Conservation (phyloP, 805 yeast genomes). For the Debaryomyces maramus region DNA sequence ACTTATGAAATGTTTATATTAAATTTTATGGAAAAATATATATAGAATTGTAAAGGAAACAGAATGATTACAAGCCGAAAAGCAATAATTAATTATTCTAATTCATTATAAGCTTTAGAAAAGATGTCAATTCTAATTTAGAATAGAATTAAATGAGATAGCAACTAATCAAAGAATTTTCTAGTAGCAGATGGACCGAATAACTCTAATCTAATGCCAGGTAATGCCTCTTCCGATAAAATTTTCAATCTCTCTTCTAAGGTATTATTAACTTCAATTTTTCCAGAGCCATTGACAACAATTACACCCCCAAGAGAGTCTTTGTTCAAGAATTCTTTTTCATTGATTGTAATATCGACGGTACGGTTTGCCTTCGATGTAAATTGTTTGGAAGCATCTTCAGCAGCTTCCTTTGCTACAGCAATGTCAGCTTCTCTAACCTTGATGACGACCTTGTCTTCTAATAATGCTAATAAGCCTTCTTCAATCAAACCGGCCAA, state of each 20-base stretch:
- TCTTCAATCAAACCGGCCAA: slow-evolving; percentile 81
- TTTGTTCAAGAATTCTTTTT: slow-evolving; percentile 55
- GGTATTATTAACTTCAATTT: slow-evolving; percentile 88
- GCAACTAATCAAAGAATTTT: slow-evolving; percentile 78
- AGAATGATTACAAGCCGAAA: background rate
- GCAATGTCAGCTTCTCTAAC: slow-evolving; percentile 67
- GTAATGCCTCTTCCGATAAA: slow-evolving; percentile 81
- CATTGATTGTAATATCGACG: slow-evolving; percentile 57
- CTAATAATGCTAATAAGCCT: slow-evolving; percentile 67
- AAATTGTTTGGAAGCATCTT: slow-evolving; percentile 61
- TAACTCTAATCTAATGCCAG: slow-evolving; percentile 86
- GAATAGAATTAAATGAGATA: slow-evolving; percentile 3
- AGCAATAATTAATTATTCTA: background rate
- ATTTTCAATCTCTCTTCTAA: slow-evolving; percentile 89
- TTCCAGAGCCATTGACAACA: slow-evolving; percentile 67
- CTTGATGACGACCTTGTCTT: slow-evolving; percentile 59
- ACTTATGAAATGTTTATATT: slow-evolving; percentile 1
- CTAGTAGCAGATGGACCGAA: slow-evolving; percentile 84
- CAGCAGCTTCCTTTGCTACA: slow-evolving; percentile 59
- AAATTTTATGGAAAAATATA: slow-evolving; percentile 1
- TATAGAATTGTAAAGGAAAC: slow-evolving; percentile 4
- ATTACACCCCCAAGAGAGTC: slow-evolving; percentile 85
- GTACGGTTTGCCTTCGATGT: slow-evolving; percentile 60
- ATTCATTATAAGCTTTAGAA: too few species aligned
- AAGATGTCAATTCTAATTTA: background rate